Conservation (phyloP, 2,329 filamentous ascomycete genomes). For the Pseudocercospora cruenta region DNA sequence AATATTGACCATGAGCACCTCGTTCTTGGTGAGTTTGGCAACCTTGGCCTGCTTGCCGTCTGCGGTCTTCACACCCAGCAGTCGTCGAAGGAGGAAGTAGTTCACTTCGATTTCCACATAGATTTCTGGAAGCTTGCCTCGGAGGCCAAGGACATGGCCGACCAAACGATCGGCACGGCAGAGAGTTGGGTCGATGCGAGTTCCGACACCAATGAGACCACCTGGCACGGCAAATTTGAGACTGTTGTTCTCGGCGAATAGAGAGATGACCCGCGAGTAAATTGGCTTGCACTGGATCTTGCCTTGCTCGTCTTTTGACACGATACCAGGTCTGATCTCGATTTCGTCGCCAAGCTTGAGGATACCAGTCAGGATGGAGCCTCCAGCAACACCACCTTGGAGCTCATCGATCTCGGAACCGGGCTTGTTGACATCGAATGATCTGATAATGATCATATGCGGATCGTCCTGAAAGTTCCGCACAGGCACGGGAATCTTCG, state of each 20-base stretch:
- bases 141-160: conserved; percentile 94
- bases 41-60: conserved; percentile 99
- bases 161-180: conserved; percentile 99
- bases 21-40: conserved; percentile 95
- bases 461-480: conserved; percentile 90
- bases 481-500: conserved; percentile 87
- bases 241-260: conserved; percentile 98
- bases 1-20: conserved; percentile 99
- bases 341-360: conserved; percentile 97
- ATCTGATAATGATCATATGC: conserved; percentile 99
- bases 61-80: conserved; percentile 95
- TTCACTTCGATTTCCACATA: conserved; percentile 99
- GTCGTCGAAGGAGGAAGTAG: conserved; percentile 93
- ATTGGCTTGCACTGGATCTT: conserved; percentile 96
- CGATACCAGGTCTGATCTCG: conserved; percentile 97
- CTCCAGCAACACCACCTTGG: conserved; percentile 98
- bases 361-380: conserved; percentile 93
- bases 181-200: conserved; percentile 93
- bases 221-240: conserved; percentile 97
- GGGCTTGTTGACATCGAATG: conserved; percentile 99
- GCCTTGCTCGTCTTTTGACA: conserved; percentile 90
- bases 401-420: conserved; percentile 98
- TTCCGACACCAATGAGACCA: conserved; percentile 97
- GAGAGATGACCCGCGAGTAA: conserved; percentile 89
- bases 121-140: conserved; percentile 90